A percentile compares a stretch with the other conserved stretches of the same genome.
phyloP scores from a whole-genome alignment of 2,329 filamentous ascomycete genomes.

The Alternaria alternata region DNA sequence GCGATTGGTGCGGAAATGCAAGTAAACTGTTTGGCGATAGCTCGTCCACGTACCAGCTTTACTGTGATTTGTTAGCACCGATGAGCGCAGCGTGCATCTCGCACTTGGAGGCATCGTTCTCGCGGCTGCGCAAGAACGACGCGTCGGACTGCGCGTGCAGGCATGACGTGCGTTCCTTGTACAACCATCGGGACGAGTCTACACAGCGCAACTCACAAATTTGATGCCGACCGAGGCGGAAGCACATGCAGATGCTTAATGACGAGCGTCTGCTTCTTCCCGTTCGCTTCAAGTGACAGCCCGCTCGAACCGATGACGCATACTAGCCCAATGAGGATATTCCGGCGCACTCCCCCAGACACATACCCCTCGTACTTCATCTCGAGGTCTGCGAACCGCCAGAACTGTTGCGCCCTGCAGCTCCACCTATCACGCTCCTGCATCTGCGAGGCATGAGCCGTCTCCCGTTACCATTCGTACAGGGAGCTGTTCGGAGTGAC shows the following conservation, averaged over 20 bases:
- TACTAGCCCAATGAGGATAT: slow-evolving; percentile 26
- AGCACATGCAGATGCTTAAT: slow-evolving; percentile 29
- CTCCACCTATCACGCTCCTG: slow-evolving; percentile 25
- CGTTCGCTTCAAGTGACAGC: slow-evolving; percentile 23
- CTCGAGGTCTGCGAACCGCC: slow-evolving; percentile 21
- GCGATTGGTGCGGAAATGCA: not conserved
- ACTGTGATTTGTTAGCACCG: slow-evolving; percentile 6
- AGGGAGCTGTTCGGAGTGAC: slow-evolving; percentile 19
- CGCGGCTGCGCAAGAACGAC: slow-evolving; percentile 5
- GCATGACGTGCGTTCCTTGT: slow-evolving; percentile 22
- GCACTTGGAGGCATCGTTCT: not conserved
- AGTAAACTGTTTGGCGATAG: not conserved
- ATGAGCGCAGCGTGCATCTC: not conserved
- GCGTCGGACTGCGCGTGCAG: slow-evolving; percentile 9
- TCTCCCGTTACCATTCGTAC: slow-evolving; percentile 6
- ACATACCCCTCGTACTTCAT: slow-evolving; percentile 19
- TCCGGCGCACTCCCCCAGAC: slow-evolving; percentile 27
- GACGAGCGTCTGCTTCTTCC: slow-evolving; percentile 33
- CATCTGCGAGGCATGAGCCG: slow-evolving; percentile 1
- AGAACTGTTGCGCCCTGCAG: slow-evolving; percentile 23
- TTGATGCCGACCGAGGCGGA: slow-evolving; percentile 22
- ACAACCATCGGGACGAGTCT: slow-evolving; percentile 16
- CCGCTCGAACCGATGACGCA: slow-evolving; percentile 13
- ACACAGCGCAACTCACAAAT: slow-evolving; percentile 10
- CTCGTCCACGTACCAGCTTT: not conserved